Conservation (phyloP, 306 rosid genomes). For the Macrotyloma uniflorum region DNA sequence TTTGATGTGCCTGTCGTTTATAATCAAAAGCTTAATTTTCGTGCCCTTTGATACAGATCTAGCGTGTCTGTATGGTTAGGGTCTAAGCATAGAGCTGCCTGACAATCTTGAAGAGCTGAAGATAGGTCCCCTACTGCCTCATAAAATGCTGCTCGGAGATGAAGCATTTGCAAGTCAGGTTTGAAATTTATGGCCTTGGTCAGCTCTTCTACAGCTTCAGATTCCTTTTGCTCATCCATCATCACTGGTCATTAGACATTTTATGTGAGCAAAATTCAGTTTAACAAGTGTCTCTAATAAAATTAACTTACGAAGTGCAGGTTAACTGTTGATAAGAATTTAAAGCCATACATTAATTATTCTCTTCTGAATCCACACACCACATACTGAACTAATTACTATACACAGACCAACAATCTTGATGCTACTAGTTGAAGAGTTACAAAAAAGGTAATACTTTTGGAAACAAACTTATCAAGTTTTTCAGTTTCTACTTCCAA, state of each 20-base stretch:
- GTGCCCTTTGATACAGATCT: conserved; percentile 62
- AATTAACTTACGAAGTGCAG: neutral
- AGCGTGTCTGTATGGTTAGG: conserved; percentile 68
- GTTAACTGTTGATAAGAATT: neutral
- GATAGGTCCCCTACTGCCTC: conserved; percentile 60
- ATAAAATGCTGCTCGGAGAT: conserved; percentile 77
- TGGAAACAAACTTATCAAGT: neutral
- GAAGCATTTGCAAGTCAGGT: conserved; percentile 76
- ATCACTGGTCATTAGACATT: conserved; percentile 52
- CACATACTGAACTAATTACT: neutral
- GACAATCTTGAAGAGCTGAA: conserved; percentile 71
- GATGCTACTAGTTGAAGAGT: neutral
- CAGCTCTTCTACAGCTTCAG: conserved; percentile 69
- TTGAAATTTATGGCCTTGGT: conserved; percentile 72
- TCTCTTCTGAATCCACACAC: neutral
- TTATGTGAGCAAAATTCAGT: conserved; percentile 37
- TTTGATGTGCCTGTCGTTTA: neutral
- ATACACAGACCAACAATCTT: neutral
- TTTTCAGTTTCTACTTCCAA: neutral
- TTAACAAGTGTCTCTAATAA: neutral
- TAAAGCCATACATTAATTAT: conserved; percentile 3
- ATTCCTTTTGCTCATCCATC: conserved; percentile 85
- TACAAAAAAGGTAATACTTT: neutral
- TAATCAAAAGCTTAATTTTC: conserved; percentile 38
- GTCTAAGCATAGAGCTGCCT: conserved; percentile 79